Conservation (phyloP, 2,329 filamentous ascomycete species). For the Endothia cerciana region DNA sequence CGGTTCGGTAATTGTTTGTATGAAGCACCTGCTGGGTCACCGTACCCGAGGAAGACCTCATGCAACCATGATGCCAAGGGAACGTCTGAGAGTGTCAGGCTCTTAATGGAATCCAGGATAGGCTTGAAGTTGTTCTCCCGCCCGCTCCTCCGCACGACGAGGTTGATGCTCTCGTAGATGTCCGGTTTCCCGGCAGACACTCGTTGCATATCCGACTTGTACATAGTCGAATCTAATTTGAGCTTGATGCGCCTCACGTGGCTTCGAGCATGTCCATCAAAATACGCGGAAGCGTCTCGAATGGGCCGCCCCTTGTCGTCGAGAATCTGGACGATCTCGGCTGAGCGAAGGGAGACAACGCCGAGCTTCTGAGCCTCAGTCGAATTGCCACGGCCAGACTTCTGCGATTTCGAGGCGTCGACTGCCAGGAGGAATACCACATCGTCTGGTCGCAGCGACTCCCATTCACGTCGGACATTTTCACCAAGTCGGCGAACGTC, state of each 20-base stretch:
- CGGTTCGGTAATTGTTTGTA: constrained; percentile 83
- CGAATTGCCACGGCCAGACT: constrained; percentile 56
- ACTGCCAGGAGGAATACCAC: constrained; percentile 86
- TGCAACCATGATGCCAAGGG: constrained; percentile 90
- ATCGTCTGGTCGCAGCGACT: constrained; percentile 82
- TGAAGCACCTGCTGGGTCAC: constrained; percentile 84
- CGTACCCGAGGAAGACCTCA: constrained; percentile 97
- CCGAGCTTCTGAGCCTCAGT: constrained; percentile 64
- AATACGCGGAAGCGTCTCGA: constrained; percentile 63
- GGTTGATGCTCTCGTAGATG: constrained; percentile 82
- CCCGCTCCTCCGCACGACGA: constrained; percentile 80
- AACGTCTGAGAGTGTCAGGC: constrained; percentile 81
- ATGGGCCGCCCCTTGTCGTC: constrained; percentile 82
- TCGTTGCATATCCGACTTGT: constrained; percentile 74
- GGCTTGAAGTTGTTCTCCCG: constrained; percentile 98
- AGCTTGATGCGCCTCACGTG: constrained; percentile 73
- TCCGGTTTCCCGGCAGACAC: constrained; percentile 70
- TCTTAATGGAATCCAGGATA: constrained; percentile 88
- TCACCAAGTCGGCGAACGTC: constrained; percentile 82
- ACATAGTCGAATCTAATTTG: constrained; percentile 78
- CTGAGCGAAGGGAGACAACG: constrained; percentile 74
- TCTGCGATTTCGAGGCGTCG: constrained; percentile 60
- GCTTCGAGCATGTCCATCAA: constrained; percentile 65
- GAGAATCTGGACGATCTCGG: constrained; percentile 82
- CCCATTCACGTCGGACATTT: constrained; percentile 83